A percentile compares a stretch with the other conserved stretches of the same genome.
Evolutionary conservation across 805 yeast genomes (phyloP).

Genomic region (Kuraishia ogatae): DNA sequence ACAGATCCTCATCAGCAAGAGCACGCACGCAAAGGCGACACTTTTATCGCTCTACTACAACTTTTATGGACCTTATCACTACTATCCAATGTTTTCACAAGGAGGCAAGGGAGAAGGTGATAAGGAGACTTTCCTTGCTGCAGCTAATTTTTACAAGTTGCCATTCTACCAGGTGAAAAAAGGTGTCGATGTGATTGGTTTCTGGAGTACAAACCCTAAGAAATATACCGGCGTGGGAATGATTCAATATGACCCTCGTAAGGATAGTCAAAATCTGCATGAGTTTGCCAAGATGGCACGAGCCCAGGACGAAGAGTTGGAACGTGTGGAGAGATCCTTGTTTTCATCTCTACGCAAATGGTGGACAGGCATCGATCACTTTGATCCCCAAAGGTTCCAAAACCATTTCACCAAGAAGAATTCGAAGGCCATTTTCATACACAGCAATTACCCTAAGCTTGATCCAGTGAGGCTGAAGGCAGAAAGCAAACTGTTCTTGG

Average conservation of each 20-base stretch:
- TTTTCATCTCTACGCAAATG: background rate
- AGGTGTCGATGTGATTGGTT: conserved; percentile 42
- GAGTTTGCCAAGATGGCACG: conserved; percentile 3
- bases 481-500: conserved; percentile 23
- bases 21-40: conserved; percentile 36
- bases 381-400: conserved; percentile 9
- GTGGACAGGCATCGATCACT: conserved; percentile 4
- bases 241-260: conserved; percentile 46
- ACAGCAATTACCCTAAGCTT: conserved; percentile 46
- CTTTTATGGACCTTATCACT: conserved; percentile 39
- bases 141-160: conserved; percentile 33
- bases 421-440: conserved; percentile 32
- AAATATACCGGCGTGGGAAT: conserved; percentile 43
- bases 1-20: conserved; percentile 40
- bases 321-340: background rate
- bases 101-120: conserved; percentile 49
- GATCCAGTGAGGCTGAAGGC: conserved; percentile 32
- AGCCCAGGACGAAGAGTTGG: background rate
- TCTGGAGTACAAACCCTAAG: conserved; percentile 19
- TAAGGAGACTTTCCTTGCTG: conserved; percentile 50
- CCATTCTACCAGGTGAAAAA: conserved; percentile 42
- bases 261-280: conserved; percentile 22
- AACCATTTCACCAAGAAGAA: conserved; percentile 16
- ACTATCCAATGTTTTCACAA: conserved; percentile 37
- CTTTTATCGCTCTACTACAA: conserved; percentile 44